phyloP scores from a whole-genome alignment of 805 yeast genomes.

The Candida jianshihensis region DNA sequence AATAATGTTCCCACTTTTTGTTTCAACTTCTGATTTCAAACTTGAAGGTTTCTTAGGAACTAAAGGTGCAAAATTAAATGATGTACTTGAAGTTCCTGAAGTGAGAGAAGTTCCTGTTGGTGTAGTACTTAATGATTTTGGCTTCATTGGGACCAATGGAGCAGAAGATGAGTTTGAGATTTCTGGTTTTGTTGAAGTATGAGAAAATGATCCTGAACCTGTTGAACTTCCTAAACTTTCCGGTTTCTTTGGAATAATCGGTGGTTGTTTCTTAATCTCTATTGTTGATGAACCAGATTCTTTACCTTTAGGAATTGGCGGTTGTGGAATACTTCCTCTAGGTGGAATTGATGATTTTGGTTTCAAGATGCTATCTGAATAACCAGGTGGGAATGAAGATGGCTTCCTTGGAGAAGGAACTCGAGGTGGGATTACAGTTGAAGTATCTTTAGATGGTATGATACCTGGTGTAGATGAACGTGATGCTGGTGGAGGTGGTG shows the following conservation, averaged over 20 bases:
- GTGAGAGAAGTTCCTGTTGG: not conserved
- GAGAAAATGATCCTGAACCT: not conserved
- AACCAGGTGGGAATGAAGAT: constrained; percentile 30
- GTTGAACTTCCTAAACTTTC: not conserved
- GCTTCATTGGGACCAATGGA: too few species aligned
- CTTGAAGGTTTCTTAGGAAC: constrained; percentile 12
- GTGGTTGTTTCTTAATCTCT: constrained; percentile 11
- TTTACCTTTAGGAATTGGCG: constrained; percentile 1
- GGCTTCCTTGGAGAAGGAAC: constrained; percentile 26
- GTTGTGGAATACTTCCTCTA: constrained; percentile 11
- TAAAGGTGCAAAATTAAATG: constrained; percentile 1
- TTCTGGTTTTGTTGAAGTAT: constrained; percentile 1
- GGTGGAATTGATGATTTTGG: constrained; percentile 25
- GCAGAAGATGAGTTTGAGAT: too few species aligned
- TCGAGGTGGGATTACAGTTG: constrained; percentile 20
- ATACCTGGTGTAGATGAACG: constrained; percentile 6
- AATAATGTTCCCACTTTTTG: not conserved
- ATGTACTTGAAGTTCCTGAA: not conserved
- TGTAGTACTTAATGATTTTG: not conserved
- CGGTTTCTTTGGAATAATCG: constrained; percentile 9
- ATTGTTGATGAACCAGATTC: constrained; percentile 2
- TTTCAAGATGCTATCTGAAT: constrained; percentile 25
- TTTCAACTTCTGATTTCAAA: not conserved
- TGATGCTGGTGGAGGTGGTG: constrained; percentile 12
- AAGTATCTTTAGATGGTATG: not conserved